Percentiles rank a stretch among this genome's conserved stretches.
phyloP scores from a whole-genome alignment of 805 yeast species.

The Candida lessepsii region DNA sequence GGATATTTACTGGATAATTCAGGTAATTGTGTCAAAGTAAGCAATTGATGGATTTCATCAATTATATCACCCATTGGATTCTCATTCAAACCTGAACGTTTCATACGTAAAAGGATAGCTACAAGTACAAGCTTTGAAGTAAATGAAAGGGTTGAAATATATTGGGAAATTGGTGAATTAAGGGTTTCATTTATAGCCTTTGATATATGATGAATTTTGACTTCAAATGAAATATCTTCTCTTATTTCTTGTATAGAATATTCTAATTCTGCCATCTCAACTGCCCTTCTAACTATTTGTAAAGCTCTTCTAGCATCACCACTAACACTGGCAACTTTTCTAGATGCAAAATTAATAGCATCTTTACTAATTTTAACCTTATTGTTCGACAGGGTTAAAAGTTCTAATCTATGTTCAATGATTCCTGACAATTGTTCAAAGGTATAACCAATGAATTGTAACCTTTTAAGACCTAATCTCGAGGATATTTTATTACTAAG shows the following conservation, averaged over 20 bases:
- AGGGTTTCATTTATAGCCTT: constrained; percentile 79
- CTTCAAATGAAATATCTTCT: constrained; percentile 41
- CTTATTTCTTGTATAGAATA: constrained; percentile 33
- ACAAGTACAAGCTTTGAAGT: constrained; percentile 71
- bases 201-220: constrained; percentile 71
- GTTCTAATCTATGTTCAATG: constrained; percentile 65
- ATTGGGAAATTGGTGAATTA: constrained; percentile 65
- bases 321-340: constrained; percentile 93
- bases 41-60: constrained; percentile 65
- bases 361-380: constrained; percentile 55
- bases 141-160: constrained; percentile 59
- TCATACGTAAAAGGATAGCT: constrained; percentile 60
- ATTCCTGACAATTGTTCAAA: constrained; percentile 74
- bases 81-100: constrained; percentile 71
- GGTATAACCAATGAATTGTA: constrained; percentile 87
- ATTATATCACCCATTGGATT: constrained; percentile 71
- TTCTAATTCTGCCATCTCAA: constrained; percentile 78
- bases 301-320: constrained; percentile 97
- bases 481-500: constrained; percentile 87
- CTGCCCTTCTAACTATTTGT: constrained; percentile 83
- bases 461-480: constrained; percentile 81
- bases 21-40: constrained; percentile 31
- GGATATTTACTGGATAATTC: constrained; percentile 19
- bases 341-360: constrained; percentile 87
- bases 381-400: constrained; percentile 32